These are phyloP conservation scores for Mycena vulgaris DNA, from an alignment of 768 basidiomycete genomes.

Conservation along the genomic window DNA sequence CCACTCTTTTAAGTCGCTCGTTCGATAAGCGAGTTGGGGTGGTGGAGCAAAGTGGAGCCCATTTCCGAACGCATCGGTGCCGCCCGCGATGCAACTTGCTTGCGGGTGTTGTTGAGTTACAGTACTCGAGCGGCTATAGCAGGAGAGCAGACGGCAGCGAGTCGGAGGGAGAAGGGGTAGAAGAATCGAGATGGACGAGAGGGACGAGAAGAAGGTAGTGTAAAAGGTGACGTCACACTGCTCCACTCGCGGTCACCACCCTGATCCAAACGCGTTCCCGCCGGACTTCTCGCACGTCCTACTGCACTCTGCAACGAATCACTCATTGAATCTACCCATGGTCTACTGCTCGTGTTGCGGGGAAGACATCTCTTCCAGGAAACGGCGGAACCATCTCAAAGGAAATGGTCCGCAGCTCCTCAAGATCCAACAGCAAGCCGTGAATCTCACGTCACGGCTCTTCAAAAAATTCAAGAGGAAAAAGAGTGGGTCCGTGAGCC, in stretches of 20 bases:
- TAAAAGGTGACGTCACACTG: neutral
- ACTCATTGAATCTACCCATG: neutral
- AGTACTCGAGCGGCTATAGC: no score
- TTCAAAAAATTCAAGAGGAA: conserved; percentile 14
- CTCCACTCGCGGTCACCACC: conserved; percentile 3
- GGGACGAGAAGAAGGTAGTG: neutral
- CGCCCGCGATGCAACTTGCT: no score
- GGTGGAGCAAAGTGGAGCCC: neutral
- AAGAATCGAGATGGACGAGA: neutral
- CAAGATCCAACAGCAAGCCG: conserved; percentile 13
- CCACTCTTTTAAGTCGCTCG: neutral
- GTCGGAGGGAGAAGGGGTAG: neutral
- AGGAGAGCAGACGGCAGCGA: no score
- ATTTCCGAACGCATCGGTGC: neutral
- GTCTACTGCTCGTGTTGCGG: conserved; percentile 8
- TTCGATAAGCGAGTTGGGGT: neutral
- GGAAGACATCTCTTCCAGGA: neutral
- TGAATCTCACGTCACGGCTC: conserved; percentile 6
- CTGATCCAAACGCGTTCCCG: neutral
- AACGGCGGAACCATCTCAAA: conserved; percentile 10
- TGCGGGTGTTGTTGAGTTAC: no score
- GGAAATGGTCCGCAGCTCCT: conserved; percentile 11
- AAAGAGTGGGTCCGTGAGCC: neutral
- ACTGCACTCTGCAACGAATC: neutral
- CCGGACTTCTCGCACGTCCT: neutral